These are phyloP conservation scores for Magnolia sinica DNA, from an alignment of 164 flowering plant species.

Conservation along the genomic window DNA sequence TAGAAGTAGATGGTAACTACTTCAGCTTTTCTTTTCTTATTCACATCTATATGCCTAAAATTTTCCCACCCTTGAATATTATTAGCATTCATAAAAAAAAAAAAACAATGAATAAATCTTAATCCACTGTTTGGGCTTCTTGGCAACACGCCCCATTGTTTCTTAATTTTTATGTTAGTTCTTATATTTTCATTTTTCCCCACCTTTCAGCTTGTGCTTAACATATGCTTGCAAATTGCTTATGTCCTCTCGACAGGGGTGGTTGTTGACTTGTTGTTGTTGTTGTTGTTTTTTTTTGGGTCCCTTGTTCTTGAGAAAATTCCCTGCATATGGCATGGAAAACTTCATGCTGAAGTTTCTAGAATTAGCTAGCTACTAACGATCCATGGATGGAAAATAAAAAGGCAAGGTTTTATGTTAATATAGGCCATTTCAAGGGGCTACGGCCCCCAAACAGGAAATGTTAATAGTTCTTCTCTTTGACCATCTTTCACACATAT, in stretches of 20 bases:
- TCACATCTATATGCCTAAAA: not conserved
- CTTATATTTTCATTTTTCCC: not conserved
- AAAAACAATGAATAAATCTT: too few relatives aligned
- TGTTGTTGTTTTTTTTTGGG: too few relatives aligned
- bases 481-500: not conserved
- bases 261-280: too few relatives aligned
- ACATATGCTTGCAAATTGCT: not conserved
- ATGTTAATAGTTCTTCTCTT: not conserved
- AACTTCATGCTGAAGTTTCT: too few relatives aligned
- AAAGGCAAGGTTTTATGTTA: too few relatives aligned
- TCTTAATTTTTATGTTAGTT: not conserved
- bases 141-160: too few relatives aligned
- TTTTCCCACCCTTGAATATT: not conserved
- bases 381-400: too few relatives aligned
- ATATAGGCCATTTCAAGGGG: too few relatives aligned
- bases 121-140: too few relatives aligned
- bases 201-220: not conserved
- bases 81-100: not conserved
- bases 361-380: too few relatives aligned
- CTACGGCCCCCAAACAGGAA: not conserved
- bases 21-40: not conserved
- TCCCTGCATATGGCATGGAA: too few relatives aligned
- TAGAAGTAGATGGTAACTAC: slow-evolving; percentile 36
- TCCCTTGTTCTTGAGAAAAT: not conserved
- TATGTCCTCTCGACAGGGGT: not conserved